Base-by-base conservation (phyloP, 106 monocot species). In the Acorus calamus region DNA sequence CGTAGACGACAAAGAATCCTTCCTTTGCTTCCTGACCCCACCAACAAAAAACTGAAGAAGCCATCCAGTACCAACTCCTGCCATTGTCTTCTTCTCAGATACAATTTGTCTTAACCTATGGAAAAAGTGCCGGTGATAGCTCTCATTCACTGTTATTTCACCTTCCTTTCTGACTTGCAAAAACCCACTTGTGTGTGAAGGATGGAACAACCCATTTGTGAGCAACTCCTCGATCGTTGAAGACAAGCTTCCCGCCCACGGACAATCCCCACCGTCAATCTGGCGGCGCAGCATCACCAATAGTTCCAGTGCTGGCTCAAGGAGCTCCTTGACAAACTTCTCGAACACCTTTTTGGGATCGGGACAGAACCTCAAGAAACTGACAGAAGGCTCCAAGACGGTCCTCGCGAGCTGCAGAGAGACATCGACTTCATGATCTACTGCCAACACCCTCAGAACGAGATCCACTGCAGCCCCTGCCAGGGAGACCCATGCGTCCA, bases 181-280 rank as follows among this genome's bases (percentile, higher is more conserved):
- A 79, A 83, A 91, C 5, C 96, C 90, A 67, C 71, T 63, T n/a
- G 91, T 74, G 66, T 96, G 90, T 2, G 54, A 49, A 49, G 87
- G 85, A 76, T 91, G 91, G 63, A 90, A 96, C 73, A 96, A 62
- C 43, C 90, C 90, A 74, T 85, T 90, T 7, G 71, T 71, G 53
- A 96, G 60, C 46, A 84, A 62, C 63, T 84, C 82, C 57, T 90
- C 84, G 56, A 96, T 60, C 11, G 63, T 64, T 52, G 11, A 71
- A 65, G 90, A 55, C 28, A 80, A 67, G 47, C 49, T 71, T 52
- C 67, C 50, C 44, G 50, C 60, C 11, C 66, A 47, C 61, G 55
- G 66, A 69, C 14, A 60, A 52, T 69, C 74, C 3, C 66, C 44
- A 11, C 70, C 50, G 55, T 56, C 66, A 3, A 3, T 59, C 51